Evolutionary conservation across 306 rosid species (phyloP), one percentile per base, ranked within the genome.

Genomic region (Prunus salicina): DNA sequence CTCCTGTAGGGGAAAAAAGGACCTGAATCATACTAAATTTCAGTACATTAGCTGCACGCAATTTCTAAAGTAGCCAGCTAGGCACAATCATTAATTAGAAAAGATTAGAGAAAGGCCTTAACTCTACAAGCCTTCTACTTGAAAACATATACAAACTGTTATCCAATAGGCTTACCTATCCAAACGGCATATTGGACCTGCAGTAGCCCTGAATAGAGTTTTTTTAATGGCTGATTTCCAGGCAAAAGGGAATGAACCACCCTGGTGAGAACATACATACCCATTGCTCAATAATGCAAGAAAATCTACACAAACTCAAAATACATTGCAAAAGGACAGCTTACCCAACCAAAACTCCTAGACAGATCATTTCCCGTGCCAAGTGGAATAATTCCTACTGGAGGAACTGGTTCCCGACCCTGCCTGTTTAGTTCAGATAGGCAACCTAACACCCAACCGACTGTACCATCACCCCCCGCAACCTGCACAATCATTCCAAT

Each of bases 401-500:
- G 97, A 69, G 99, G 99, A 86, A 93, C 88, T 63, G 97, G 93
- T 63, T 77, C 83, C 30, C 88, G 84, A 18, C 84, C 85, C 64
- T 75, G 84, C 34, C 46, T 64, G 49, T 81, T 75, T 81, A 96
- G 97, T 66, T 88, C 90, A 76, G 84, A 86, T 18, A 96, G 90
- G 85, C 98, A 82, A 78, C 98, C 98, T 53, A 96, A 88, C 49
- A 93, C 98, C 99, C 99, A 96, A 62, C 99, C 99, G 41, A 96
- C 98, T 16, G 99, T 89, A 71, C 99, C 99, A 81, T 96, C 99
- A 76, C 99, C 99, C 67, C 99, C 99, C 58, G 99, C 99, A 83
- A 93, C 99, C 99, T 96, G 87, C 73, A 67, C 86, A 85, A 75
- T 76, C 76, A 87, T 69, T 82, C 79, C 72, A 74, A 28, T 45